A percentile compares a stretch with the other conserved stretches of the same genome.
Evolutionary conservation across 2,329 filamentous ascomycete species (phyloP).

Genomic region (Apiospora rasikravindrae): DNA sequence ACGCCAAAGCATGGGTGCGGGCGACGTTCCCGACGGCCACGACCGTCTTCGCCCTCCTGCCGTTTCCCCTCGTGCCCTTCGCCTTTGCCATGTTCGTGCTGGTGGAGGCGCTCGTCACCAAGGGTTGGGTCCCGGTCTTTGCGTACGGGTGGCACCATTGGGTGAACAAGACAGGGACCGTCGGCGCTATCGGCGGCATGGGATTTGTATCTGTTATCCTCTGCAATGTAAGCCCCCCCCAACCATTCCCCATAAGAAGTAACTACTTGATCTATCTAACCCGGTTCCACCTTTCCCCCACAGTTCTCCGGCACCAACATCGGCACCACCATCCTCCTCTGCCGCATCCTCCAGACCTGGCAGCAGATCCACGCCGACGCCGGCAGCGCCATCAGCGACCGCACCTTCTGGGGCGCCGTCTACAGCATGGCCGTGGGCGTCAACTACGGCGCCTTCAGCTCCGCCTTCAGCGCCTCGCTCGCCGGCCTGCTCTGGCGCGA

Average conservation of each 20-base stretch:
- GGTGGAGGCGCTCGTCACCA: constrained; percentile 73
- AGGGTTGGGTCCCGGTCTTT: constrained; percentile 76
- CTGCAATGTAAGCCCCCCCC: constrained; percentile 65
- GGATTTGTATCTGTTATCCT: constrained; percentile 72
- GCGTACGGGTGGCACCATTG: constrained; percentile 76
- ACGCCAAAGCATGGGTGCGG: constrained; percentile 62
- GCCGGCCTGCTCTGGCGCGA: constrained; percentile 76
- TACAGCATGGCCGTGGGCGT: constrained; percentile 78
- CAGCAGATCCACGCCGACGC: constrained; percentile 57
- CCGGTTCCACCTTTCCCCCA: not conserved
- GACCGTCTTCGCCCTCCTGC: constrained; percentile 68
- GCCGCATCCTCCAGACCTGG: constrained; percentile 73
- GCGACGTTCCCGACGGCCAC: constrained; percentile 75
- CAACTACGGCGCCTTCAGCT: constrained; percentile 77
- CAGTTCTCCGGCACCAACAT: constrained; percentile 81
- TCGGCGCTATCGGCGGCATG: constrained; percentile 75
- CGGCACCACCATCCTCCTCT: constrained; percentile 75
- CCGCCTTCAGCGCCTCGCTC: constrained; percentile 72
- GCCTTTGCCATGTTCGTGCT: constrained; percentile 77
- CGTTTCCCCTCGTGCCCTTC: constrained; percentile 72
- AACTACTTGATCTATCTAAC: too few relatives aligned
- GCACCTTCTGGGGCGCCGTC: constrained; percentile 75
- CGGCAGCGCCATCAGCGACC: constrained; percentile 54
- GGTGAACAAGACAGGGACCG: constrained; percentile 70
- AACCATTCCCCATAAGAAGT: not conserved